Evolutionary conservation across 2,329 filamentous ascomycete genomes (phyloP), one percentile per base, ranked within the genome.

Genomic region (Phaeosphaeria sp.): DNA sequence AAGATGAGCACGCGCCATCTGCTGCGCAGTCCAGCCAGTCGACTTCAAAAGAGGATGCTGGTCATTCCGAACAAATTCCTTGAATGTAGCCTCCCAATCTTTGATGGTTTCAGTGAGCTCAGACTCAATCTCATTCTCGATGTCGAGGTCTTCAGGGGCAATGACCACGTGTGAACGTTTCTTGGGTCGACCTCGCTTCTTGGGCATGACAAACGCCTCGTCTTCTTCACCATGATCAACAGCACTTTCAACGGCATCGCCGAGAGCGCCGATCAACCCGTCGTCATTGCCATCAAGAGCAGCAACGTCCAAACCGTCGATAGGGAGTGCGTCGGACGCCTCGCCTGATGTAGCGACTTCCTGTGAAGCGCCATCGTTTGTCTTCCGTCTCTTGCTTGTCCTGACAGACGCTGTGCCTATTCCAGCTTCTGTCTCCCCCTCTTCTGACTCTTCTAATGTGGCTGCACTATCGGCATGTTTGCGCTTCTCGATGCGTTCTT

Each of bases 101-200:
- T 66, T 60, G 21, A 78, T 67, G 15, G 71, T 71, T 4, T 73
- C 62, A 8, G 78, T 69, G 40, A 83, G 80, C 54, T 83, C 79
- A 7, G 73, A 60, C 59, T 83, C 79, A 3, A 84, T 73, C 30
- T 81, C 79, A 17, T 74, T 69, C 64, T 83, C 81, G n/a, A 77
- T 76, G 30, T 77, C 74, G 11, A 83, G 74, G 51, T 84, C 82
- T 59, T 81, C 80, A 22, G 77, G 69, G 1, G 78, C 74, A 20
- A 82, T 73, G 5, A 76, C 62, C 45, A 75, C 55, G 53, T 72
- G 65, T n/a, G 66, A 61, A 18, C 63, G 61, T 51, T 75, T 74
- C 51, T 76, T 75, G 15, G 69, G 68, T n/a, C 74, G 73, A 13
- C 74, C 74, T 17, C 78, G 77, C 58, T 77, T 79, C 51, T 77